Base-by-base conservation (phyloP, 75 land plant species). In the Sequoiadendron giganteum region DNA sequence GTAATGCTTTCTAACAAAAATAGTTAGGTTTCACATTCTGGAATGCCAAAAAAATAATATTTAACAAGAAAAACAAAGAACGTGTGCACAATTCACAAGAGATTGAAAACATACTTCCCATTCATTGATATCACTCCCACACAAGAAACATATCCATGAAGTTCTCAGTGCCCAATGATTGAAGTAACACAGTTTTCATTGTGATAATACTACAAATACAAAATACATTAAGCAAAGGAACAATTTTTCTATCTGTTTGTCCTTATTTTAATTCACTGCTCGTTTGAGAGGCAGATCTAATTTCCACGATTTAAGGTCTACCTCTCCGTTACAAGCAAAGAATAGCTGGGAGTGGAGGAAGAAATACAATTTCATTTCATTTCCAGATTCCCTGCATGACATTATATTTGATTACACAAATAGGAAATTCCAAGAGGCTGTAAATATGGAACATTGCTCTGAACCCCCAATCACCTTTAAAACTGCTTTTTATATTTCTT, bases 401-500 rank as follows among this genome's bases (percentile, higher is more conserved):
- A 82, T 45, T 19, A 30, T 28, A 82, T 47, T 47, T 47, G 25
- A 82, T 82, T 3, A 11, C n/a, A 21, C 28, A 82, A 13, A 28
- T 2, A 19, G 49, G 30, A 82, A 82, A 45, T 19, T 47, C 54
- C 48, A 82, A 82, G 11, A 28, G 52, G 34, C 84, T 82, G n/a
- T 45, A 47, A 82, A 6, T 8, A 28, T 45, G 16, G 45, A 79
- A 79, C 82, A 19, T 18, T 47, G 48, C 30, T 45, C 1, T 28
- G 84, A 82, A 19, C 84, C 48, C 30, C 52, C 48, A 28, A 82
- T 28, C n/a, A 15, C 9, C 32, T 47, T 47, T 49, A 82, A 28
- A 47, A 82, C 49, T 82, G 84, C 70, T 28, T 47, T 40, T 94
- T 85, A 95, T 56, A 95, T 83, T 75, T 90, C 97, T 43, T 87